A percentile compares a stretch with the other conserved stretches of the same genome.
phyloP scores from a whole-genome alignment of 2,329 filamentous ascomycete species.

The Colletotrichum trifolii region DNA sequence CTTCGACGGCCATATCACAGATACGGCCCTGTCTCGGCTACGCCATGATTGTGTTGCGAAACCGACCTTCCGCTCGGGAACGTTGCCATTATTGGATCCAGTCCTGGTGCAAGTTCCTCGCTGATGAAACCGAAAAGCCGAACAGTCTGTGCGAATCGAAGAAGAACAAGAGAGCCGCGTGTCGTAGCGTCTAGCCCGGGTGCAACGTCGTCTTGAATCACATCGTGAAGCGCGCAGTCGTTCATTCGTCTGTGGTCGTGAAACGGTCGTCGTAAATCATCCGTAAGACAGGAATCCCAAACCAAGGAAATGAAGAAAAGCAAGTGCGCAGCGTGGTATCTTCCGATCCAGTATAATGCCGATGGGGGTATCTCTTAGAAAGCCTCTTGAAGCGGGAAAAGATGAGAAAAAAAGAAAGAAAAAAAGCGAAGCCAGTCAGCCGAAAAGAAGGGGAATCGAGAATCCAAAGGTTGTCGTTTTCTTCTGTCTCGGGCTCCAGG shows the following conservation, averaged over 20 bases:
- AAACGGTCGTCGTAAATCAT: constrained; percentile 59
- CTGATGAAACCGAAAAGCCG: constrained; percentile 36
- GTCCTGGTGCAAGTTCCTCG: constrained; percentile 40
- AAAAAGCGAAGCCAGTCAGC: constrained; percentile 40
- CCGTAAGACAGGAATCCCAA: constrained; percentile 57
- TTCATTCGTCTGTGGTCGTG: constrained; percentile 51
- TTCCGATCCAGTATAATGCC: constrained; percentile 42
- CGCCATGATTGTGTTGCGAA: constrained; percentile 46
- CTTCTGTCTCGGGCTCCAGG: constrained; percentile 54
- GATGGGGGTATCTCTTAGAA: constrained; percentile 53
- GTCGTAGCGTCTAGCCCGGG: constrained; percentile 48
- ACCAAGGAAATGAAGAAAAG: constrained; percentile 52
- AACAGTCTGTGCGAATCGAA: constrained; percentile 38
- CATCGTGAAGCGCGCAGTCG: constrained; percentile 44
- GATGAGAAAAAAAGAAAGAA: constrained; percentile 44
- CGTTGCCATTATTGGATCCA: constrained; percentile 43
- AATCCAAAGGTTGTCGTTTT: constrained; percentile 50
- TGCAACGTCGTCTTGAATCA: constrained; percentile 42
- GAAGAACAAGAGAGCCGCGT: constrained; percentile 29
- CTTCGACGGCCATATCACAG: constrained; percentile 51
- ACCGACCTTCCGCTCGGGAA: constrained; percentile 42
- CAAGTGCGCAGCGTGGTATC: constrained; percentile 47
- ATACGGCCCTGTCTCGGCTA: constrained; percentile 50
- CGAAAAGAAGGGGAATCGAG: constrained; percentile 50
- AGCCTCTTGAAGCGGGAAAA: constrained; percentile 54